Conservation (phyloP, 768 basidiomycete species). For the Lepiota brunneoincarnata region DNA sequence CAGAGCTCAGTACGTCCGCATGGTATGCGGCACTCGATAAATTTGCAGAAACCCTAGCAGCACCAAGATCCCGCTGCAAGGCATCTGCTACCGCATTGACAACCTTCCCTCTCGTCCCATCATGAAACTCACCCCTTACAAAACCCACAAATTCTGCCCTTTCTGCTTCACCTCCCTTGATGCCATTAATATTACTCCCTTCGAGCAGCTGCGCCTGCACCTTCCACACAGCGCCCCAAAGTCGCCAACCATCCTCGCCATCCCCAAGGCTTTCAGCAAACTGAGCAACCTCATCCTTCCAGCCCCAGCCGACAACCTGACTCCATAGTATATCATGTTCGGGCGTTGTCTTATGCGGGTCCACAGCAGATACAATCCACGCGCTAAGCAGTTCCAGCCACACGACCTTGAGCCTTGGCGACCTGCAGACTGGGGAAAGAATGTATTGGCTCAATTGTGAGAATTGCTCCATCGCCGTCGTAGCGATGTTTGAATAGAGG, state of each 20-base stretch:
- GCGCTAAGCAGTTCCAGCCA: slow-evolving; percentile 62
- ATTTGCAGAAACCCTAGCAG: slow-evolving; percentile 12
- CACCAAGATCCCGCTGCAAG: slow-evolving; percentile 27
- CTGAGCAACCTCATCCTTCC: slow-evolving; percentile 57
- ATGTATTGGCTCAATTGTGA: slow-evolving; percentile 46
- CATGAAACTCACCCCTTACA: slow-evolving; percentile 40
- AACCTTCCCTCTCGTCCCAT: slow-evolving; percentile 32
- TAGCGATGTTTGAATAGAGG: slow-evolving; percentile 65
- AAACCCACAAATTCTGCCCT: slow-evolving; percentile 36
- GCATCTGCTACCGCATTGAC: slow-evolving; percentile 32
- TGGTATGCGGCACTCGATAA: slow-evolving; percentile 31
- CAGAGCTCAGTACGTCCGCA: slow-evolving; percentile 40
- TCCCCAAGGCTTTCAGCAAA: slow-evolving; percentile 31
- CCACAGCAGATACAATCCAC: slow-evolving; percentile 84
- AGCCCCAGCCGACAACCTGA: slow-evolving; percentile 76
- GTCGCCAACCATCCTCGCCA: slow-evolving; percentile 29
- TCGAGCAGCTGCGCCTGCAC: slow-evolving; percentile 70
- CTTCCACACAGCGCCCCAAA: slow-evolving; percentile 53
- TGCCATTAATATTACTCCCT: slow-evolving; percentile 70
- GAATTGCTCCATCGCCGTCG: slow-evolving; percentile 60
- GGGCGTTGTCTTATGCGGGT: slow-evolving; percentile 87
- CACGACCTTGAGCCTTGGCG: slow-evolving; percentile 35
- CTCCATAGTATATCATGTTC: slow-evolving; percentile 90
- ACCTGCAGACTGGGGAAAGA: slow-evolving; percentile 33
- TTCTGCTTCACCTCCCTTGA: slow-evolving; percentile 65